Conservation (phyloP, 352 stramenopile genomes). For the Pythium phragmiticola region DNA sequence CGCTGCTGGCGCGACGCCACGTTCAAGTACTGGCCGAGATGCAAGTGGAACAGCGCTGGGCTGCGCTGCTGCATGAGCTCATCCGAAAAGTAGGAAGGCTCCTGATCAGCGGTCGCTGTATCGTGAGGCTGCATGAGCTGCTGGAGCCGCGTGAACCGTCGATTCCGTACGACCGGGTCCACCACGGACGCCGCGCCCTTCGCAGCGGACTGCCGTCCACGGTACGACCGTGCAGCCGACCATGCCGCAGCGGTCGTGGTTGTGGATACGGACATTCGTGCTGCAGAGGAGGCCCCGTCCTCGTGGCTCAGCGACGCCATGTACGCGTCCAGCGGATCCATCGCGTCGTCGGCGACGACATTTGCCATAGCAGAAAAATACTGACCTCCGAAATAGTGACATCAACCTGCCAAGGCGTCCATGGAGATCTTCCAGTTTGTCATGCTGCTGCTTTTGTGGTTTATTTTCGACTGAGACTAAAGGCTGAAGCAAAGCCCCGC, state of each 20-base stretch:
- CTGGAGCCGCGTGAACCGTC: conserved; percentile 66
- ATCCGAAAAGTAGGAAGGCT: conserved; percentile 76
- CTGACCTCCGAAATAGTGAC: conserved; percentile 15
- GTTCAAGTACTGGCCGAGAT: conserved; percentile 70
- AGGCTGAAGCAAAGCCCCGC: too few relatives aligned
- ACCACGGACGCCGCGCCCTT: conserved; percentile 10
- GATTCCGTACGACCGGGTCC: conserved; percentile 57
- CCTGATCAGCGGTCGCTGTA: conserved; percentile 3
- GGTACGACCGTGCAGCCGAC: conserved; percentile 7
- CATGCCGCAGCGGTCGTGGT: neutral
- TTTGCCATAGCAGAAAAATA: conserved; percentile 1
- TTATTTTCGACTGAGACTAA: neutral
- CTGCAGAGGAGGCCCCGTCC: conserved; percentile 15
- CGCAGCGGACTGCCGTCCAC: neutral
- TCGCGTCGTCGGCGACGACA: conserved; percentile 15
- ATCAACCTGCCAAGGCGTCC: neutral
- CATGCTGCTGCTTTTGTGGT: neutral
- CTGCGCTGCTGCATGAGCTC: conserved; percentile 78
- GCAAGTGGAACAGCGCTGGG: conserved; percentile 81
- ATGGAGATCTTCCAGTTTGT: too few relatives aligned
- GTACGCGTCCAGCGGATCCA: conserved; percentile 79
- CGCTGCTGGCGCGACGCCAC: conserved; percentile 20
- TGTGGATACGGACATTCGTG: neutral
- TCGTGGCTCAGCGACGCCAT: conserved; percentile 58
- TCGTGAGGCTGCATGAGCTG: conserved; percentile 43